Evolutionary conservation across 148 eudicot species (phyloP), one percentile per base, ranked within the genome.

Genomic region (Persicaria maculosa): DNA sequence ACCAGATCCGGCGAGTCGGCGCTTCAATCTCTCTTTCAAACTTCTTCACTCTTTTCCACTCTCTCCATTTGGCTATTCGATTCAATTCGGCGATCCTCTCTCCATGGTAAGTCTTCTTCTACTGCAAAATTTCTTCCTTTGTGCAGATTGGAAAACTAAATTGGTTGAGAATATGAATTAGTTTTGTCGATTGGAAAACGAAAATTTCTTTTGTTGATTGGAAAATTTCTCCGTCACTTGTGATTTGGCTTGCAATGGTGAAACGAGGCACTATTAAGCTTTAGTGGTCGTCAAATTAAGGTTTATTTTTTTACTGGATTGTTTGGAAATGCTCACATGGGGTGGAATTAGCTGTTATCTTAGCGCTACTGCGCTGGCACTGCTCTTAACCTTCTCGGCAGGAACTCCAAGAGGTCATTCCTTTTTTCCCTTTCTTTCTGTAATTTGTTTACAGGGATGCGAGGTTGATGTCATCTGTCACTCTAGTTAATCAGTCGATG

Each of bases 301-400:
- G 4, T 0, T 46, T 20, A 6, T 40, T 9, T 44, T 15, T 44
- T 15, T 3, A 67, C 36, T 40, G 46, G 71, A 40, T 40, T 36
- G 12, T 43, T 71, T 36, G 43, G 75, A 74, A 61, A 88, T 91
- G 97, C 86, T 88, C 59, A 97, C 99, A 3, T 88, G 97, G 93
- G 97, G 97, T 47, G 97, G 99, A 16, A 31, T 96, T 58, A 78
- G 88, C 17, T 92, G 97, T 75, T 96, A 95, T 85, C 77, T 96
- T 72, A 86, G 99, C 74, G 97, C 88, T 0, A 91, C 97, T 31
- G 40, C 2, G n/a, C n/a, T n/a, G 1, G 40, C 1, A 31, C 40
- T 74, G 97, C 97, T 75, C 91, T 96, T 50, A 92, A 90, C 72
- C 84, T 96, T 69, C 91, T 96, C 17, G 99, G 97, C 15, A 82